Evolutionary conservation across 257 asterid species (phyloP).

Genomic region (Solanum appendiculatum): DNA sequence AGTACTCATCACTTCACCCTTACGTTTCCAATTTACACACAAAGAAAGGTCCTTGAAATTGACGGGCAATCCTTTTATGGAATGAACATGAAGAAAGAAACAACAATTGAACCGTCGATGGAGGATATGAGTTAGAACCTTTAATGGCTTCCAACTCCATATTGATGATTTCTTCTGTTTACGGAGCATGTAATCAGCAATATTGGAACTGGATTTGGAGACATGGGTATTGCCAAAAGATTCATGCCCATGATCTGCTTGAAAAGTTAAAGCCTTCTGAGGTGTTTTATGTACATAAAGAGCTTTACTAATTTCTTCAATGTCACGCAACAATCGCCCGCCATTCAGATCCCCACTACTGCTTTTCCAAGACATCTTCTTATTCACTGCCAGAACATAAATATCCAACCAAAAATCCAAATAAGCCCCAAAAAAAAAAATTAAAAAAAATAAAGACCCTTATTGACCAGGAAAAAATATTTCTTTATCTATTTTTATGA

Average conservation of each 20-base stretch:
- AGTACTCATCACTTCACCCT: slow-evolving; percentile 40
- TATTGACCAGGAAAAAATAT: not conserved
- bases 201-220: slow-evolving; percentile 15
- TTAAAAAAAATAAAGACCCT: too few relatives aligned
- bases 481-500: not conserved
- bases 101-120: slow-evolving; percentile 50
- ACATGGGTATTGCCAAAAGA: slow-evolving; percentile 13
- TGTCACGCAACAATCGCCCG: slow-evolving; percentile 58
- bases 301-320: slow-evolving; percentile 75
- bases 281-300: slow-evolving; percentile 51
- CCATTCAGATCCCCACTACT: slow-evolving; percentile 31
- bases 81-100: slow-evolving; percentile 75
- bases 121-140: slow-evolving; percentile 49
- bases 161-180: slow-evolving; percentile 59
- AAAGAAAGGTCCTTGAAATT: slow-evolving; percentile 48
- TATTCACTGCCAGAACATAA: slow-evolving; percentile 3
- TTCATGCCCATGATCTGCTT: slow-evolving; percentile 8
- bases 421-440: not conserved
- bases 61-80: slow-evolving; percentile 59
- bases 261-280: slow-evolving; percentile 27
- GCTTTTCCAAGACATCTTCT: slow-evolving; percentile 21
- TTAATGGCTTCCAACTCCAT: slow-evolving; percentile 86
- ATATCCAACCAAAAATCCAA: not conserved
- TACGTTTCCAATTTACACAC: slow-evolving; percentile 63
- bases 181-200: slow-evolving; percentile 15